Percentiles rank a stretch among this genome's conserved stretches.
phyloP scores from a whole-genome alignment of 1,284 basidiomycete species.

The Abortiporus biennis region DNA sequence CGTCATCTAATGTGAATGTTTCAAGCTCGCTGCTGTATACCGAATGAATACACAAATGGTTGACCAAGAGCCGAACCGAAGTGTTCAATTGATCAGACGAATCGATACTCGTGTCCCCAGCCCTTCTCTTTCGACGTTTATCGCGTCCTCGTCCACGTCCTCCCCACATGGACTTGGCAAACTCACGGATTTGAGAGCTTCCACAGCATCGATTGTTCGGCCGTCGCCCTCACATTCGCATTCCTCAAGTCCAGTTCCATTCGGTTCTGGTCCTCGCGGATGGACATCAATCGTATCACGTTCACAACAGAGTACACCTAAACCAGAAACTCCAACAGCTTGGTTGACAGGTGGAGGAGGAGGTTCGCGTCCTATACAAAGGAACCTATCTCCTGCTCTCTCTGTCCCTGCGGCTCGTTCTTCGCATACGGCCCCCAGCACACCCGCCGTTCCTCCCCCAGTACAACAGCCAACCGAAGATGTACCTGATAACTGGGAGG shows the following conservation, averaged over 20 bases:
- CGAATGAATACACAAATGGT: slow-evolving; percentile 79
- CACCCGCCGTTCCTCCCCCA: too few relatives aligned
- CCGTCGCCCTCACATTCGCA: slow-evolving; percentile 14
- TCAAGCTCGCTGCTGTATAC: slow-evolving; percentile 67
- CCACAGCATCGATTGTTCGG: slow-evolving; percentile 10
- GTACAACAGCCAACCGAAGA: slow-evolving; percentile 12
- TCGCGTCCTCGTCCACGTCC: slow-evolving; percentile 18
- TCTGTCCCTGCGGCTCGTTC: neutral
- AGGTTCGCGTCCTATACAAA: neutral
- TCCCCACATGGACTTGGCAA: slow-evolving; percentile 42
- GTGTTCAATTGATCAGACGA: slow-evolving; percentile 76
- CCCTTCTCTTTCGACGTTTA: slow-evolving; percentile 54
- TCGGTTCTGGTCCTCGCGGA: slow-evolving; percentile 19
- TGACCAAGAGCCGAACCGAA: slow-evolving; percentile 76
- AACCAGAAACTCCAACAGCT: slow-evolving; percentile 16
- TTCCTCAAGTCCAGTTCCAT: slow-evolving; percentile 12
- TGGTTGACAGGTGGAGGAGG: slow-evolving; percentile 6
- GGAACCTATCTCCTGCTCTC: slow-evolving; percentile 7
- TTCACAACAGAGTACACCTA: slow-evolving; percentile 7
- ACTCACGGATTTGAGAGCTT: slow-evolving; percentile 44
- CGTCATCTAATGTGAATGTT: neutral
- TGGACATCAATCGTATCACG: slow-evolving; percentile 33
- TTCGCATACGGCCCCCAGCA: too few relatives aligned
- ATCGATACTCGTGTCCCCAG: slow-evolving; percentile 74
- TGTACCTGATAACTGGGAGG: slow-evolving; percentile 51